Evolutionary conservation across 495 filamentous ascomycete genomes (phyloP).

Genomic region (Articulospora tetracladia): DNA sequence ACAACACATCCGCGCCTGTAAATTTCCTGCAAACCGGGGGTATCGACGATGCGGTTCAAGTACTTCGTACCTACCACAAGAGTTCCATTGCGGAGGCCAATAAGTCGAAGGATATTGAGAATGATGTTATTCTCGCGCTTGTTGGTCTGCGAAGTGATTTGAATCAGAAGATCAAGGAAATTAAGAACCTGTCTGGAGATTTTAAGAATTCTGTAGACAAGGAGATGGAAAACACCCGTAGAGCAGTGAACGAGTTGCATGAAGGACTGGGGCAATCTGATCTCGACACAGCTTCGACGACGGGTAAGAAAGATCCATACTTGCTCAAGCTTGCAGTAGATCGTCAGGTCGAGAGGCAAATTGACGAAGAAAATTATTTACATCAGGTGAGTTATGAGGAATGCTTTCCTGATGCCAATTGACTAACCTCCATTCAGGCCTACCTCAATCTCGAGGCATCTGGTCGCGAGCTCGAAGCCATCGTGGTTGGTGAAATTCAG

Average conservation of each 20-base stretch:
- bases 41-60: constrained; percentile 77
- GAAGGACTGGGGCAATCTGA: constrained; percentile 77
- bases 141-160: constrained; percentile 84
- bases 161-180: constrained; percentile 95
- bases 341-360: constrained; percentile 81
- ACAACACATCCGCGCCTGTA: constrained; percentile 69
- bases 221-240: constrained; percentile 67
- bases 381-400: constrained; percentile 60
- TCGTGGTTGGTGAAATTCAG: constrained; percentile 94
- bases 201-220: constrained; percentile 90
- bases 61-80: constrained; percentile 79
- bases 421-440: constrained; percentile 50
- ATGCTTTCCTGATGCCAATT: not conserved
- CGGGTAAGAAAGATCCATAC: constrained; percentile 88
- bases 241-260: constrained; percentile 70
- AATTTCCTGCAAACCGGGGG: constrained; percentile 75
- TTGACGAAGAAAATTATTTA: constrained; percentile 96
- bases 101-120: constrained; percentile 86
- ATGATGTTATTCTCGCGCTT: constrained; percentile 82
- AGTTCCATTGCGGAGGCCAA: constrained; percentile 76
- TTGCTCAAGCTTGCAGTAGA: constrained; percentile 81
- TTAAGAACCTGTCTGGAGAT: constrained; percentile 84
- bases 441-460: constrained; percentile 94
- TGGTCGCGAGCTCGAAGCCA: constrained; percentile 89
- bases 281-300: constrained; percentile 65